These are phyloP conservation scores for Backusella parvicylindrica DNA, from an alignment of 192 early-diverging fungal species.

Conservation along the genomic window DNA sequence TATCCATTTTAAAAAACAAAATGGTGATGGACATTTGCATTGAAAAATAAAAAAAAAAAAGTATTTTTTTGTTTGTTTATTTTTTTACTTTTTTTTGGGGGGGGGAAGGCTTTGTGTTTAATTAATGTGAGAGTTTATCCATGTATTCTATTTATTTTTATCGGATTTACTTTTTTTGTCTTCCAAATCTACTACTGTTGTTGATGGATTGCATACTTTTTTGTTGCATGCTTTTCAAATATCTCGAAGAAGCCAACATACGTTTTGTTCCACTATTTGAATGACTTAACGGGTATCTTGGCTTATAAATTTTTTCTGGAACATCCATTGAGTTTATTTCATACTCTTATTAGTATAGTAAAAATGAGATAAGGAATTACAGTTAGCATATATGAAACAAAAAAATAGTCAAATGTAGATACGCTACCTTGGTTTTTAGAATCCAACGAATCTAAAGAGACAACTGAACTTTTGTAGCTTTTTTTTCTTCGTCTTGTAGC, in stretches of 20 bases:
- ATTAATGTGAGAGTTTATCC: neutral
- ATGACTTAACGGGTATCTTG: neutral
- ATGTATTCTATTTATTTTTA: no score
- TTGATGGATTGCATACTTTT: neutral
- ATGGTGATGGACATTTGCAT: neutral
- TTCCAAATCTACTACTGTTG: neutral
- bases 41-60: neutral
- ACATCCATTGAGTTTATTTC: neutral
- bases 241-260: conserved; percentile 10
- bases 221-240: conserved; percentile 8
- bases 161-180: neutral
- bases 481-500: neutral
- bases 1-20: neutral
- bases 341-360: neutral
- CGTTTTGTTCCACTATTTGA: conserved; percentile 2
- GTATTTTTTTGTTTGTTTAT: neutral
- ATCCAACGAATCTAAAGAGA: neutral
- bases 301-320: neutral
- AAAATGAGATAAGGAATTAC: no score
- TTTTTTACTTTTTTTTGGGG: neutral
- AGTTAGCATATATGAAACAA: neutral
- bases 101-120: neutral
- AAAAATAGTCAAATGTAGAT: neutral
- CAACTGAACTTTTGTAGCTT: neutral
- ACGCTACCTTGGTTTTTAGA: neutral